Percentiles rank a stretch among this genome's conserved stretches.
phyloP scores from a whole-genome alignment of 371 early-diverging fungal genomes.

The Gilbertella persicaria region DNA sequence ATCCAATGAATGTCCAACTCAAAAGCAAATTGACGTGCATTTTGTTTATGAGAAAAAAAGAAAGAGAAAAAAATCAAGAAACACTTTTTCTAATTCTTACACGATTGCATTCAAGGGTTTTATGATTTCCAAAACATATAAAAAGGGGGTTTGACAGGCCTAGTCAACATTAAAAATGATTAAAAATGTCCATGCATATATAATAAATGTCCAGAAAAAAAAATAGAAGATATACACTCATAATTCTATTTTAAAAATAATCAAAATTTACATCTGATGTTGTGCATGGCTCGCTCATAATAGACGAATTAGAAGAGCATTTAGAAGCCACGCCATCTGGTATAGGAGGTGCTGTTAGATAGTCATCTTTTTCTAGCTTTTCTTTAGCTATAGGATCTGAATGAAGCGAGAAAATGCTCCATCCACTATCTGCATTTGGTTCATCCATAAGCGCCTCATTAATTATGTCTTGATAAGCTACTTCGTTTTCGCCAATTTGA shows the following conservation, averaged over 20 bases:
- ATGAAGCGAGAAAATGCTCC: conserved; percentile 24
- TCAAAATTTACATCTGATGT: conserved; percentile 7
- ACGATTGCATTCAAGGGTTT: too few species aligned
- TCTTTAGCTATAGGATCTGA: neutral
- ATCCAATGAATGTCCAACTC: too few species aligned
- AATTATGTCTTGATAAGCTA: conserved; percentile 12
- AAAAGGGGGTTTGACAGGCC: too few species aligned
- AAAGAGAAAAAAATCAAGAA: too few species aligned
- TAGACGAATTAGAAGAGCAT: conserved; percentile 9
- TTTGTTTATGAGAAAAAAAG: too few species aligned
- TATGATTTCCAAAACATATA: too few species aligned
- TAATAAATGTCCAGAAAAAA: too few species aligned
- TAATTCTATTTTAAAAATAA: conserved; percentile 3
- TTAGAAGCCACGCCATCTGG: conserved; percentile 2
- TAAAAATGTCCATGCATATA: too few species aligned
- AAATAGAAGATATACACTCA: too few species aligned
- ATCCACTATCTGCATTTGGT: conserved; percentile 23
- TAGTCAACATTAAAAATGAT: too few species aligned
- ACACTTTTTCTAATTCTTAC: too few species aligned
- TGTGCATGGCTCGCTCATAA: neutral
- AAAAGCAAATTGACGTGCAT: too few species aligned
- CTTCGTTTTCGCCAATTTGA: conserved; percentile 16
- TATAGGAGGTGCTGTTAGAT: neutral
- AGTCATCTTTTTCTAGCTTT: neutral
- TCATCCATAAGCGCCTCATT: conserved; percentile 23